Conservation (phyloP, 1,284 basidiomycete species). For the Trametes pubescens region DNA sequence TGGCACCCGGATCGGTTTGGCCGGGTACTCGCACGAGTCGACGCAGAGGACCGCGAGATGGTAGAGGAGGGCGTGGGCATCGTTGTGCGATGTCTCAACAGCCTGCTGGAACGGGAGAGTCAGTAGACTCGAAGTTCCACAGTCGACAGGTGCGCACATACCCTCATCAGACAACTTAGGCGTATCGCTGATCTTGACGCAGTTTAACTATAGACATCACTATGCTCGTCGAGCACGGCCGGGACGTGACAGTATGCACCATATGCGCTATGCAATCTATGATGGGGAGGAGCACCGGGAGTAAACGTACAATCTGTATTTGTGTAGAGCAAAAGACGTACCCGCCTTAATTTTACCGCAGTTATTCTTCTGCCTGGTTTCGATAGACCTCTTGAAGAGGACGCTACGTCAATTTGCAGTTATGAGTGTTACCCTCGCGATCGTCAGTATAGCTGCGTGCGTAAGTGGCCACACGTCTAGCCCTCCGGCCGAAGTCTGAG, state of each 20-base stretch:
- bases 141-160: slow-evolving; percentile 2
- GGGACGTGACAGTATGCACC: slow-evolving; percentile 19
- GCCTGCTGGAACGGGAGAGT: slow-evolving; percentile 54
- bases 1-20: slow-evolving; percentile 84
- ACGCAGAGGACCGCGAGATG: slow-evolving; percentile 57
- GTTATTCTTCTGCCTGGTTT: too few relatives aligned
- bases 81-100: slow-evolving; percentile 76
- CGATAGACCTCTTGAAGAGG: too few relatives aligned
- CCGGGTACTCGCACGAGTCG: slow-evolving; percentile 59
- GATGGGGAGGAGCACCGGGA: neutral
- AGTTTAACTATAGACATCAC: slow-evolving; percentile 9
- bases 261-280: slow-evolving; percentile 18
- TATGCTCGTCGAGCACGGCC: slow-evolving; percentile 16
- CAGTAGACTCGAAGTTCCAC: slow-evolving; percentile 16
- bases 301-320: neutral
- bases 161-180: too few relatives aligned
- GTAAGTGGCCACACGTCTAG: too few relatives aligned
- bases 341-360: neutral
- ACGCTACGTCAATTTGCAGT: too few relatives aligned
- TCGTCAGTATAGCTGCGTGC: too few relatives aligned
- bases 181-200: neutral
- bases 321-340: neutral
- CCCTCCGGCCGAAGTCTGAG: too few relatives aligned
- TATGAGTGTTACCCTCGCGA: too few relatives aligned
- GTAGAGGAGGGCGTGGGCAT: slow-evolving; percentile 75